Percentiles rank a stretch among this genome's conserved stretches.
Conservation (phyloP, 2,329 filamentous ascomycete species). For the Venturia effusa region DNA sequence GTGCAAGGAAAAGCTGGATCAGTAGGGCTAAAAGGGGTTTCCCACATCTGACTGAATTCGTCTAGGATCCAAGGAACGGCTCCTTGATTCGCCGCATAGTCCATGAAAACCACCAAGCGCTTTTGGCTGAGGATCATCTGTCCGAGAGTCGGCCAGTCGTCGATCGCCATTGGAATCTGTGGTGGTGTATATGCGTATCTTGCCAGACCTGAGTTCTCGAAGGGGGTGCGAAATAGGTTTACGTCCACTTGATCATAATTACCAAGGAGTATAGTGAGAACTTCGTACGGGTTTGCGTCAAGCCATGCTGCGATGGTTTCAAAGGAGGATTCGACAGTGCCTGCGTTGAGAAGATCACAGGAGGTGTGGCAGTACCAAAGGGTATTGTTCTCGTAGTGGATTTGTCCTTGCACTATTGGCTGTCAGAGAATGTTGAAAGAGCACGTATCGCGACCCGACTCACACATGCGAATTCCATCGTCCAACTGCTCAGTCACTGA, state of each 20-base stretch:
- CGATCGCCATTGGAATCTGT: slow-evolving; percentile 56
- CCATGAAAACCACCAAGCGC: slow-evolving; percentile 29
- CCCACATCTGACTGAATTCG: slow-evolving; percentile 81
- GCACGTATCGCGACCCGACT: slow-evolving; percentile 35
- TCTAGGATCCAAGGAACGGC: slow-evolving; percentile 75
- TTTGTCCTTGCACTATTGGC: slow-evolving; percentile 46
- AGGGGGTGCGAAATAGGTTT: slow-evolving; percentile 50
- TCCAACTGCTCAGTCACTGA: slow-evolving; percentile 27
- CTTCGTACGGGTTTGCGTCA: slow-evolving; percentile 65
- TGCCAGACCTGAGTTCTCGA: slow-evolving; percentile 52
- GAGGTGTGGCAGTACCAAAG: slow-evolving; percentile 76
- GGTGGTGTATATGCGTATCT: slow-evolving; percentile 65
- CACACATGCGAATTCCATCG: slow-evolving; percentile 30
- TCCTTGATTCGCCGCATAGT: slow-evolving; percentile 55
- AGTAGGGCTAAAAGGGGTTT: slow-evolving; percentile 74
- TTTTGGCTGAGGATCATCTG: slow-evolving; percentile 36
- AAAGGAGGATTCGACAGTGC: slow-evolving; percentile 66
- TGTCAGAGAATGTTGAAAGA: slow-evolving; percentile 27
- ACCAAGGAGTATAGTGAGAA: slow-evolving; percentile 75
- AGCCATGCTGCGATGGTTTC: slow-evolving; percentile 62
- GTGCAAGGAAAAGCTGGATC: slow-evolving; percentile 64
- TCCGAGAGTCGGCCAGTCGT: slow-evolving; percentile 75
- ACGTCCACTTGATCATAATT: slow-evolving; percentile 62
- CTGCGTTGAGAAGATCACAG: slow-evolving; percentile 72
- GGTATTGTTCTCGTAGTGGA: slow-evolving; percentile 43